Evolutionary conservation across 768 basidiomycete species (phyloP).

Genomic region (Russula griseocarnosa): DNA sequence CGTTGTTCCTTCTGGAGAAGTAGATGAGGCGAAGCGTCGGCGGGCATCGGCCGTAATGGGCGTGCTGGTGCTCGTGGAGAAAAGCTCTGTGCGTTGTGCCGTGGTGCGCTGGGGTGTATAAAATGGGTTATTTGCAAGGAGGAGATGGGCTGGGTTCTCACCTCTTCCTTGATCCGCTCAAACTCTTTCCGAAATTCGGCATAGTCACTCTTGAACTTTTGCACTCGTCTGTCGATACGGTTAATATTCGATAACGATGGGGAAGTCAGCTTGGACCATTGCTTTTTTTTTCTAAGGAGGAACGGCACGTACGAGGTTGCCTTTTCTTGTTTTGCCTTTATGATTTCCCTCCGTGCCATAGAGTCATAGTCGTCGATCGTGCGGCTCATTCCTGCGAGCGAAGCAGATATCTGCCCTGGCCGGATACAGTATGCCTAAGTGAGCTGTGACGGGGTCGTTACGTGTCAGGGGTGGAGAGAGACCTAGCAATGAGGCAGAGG

Average conservation of each 20-base stretch:
- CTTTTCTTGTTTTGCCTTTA: slow-evolving; percentile 95
- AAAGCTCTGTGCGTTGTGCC: slow-evolving; percentile 59
- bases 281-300: not conserved
- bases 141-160: slow-evolving; percentile 25
- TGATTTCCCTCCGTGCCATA: slow-evolving; percentile 94
- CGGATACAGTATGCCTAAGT: slow-evolving; percentile 13
- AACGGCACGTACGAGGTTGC: slow-evolving; percentile 66
- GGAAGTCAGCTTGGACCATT: not conserved
- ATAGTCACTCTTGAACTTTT: slow-evolving; percentile 88
- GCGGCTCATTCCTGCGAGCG: slow-evolving; percentile 87
- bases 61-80: slow-evolving; percentile 40
- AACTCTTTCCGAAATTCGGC: slow-evolving; percentile 77
- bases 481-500: slow-evolving; percentile 81
- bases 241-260: not conserved
- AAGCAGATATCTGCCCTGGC: slow-evolving; percentile 96
- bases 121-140: not conserved
- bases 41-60: slow-evolving; percentile 44
- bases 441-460: slow-evolving; percentile 24
- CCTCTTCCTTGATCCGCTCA: slow-evolving; percentile 67
- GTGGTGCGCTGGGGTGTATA: slow-evolving; percentile 49
- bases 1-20: slow-evolving; percentile 28
- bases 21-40: slow-evolving; percentile 50
- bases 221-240: slow-evolving; percentile 70
- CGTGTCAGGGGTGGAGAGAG: slow-evolving; percentile 33
- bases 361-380: slow-evolving; percentile 97